Percentiles rank a stretch among this genome's conserved stretches.
phyloP scores from a whole-genome alignment of 2,329 filamentous ascomycete genomes.

The Diaporthe longicolla region DNA sequence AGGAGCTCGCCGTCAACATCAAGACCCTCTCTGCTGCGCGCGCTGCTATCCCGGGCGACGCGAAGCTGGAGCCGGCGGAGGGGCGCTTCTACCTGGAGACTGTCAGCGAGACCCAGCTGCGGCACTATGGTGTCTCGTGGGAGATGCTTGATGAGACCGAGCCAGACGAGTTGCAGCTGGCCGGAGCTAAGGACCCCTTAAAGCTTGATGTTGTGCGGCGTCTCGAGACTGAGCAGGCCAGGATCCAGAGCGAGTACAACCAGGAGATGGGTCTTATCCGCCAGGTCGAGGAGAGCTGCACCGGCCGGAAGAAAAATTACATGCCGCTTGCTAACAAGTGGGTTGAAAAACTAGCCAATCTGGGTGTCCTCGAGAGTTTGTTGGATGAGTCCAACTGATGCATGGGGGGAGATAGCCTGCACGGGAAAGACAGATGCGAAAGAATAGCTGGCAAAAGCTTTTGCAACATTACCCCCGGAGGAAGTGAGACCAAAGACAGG shows the following conservation, averaged over 20 bases:
- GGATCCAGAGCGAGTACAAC: conserved; percentile 61
- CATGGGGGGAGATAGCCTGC: no score
- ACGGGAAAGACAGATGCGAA: no score
- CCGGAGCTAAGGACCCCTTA: not conserved
- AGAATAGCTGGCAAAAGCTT: no score
- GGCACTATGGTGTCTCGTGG: conserved; percentile 27
- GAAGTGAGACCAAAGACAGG: no score
- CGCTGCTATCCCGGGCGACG: conserved; percentile 51
- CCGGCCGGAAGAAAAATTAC: conserved; percentile 75
- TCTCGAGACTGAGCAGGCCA: conserved; percentile 58
- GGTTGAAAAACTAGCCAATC: conserved; percentile 77
- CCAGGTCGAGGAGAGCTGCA: conserved; percentile 66
- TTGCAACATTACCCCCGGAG: no score
- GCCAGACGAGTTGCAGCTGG: not conserved
- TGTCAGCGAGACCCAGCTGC: conserved; percentile 28
- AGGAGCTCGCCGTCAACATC: conserved; percentile 60
- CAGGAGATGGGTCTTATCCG: conserved; percentile 62
- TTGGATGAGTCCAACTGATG: conserved; percentile 42
- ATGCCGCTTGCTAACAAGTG: conserved; percentile 78
- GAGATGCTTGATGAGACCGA: conserved; percentile 14
- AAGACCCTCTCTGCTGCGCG: conserved; percentile 49
- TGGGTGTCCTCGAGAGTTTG: conserved; percentile 69
- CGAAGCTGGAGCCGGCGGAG: conserved; percentile 18
- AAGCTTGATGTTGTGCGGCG: conserved; percentile 45
- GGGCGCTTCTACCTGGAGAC: conserved; percentile 20